Evolutionary conservation across 2,329 filamentous ascomycete species (phyloP).

Genomic region (Monilinia fructicola): DNA sequence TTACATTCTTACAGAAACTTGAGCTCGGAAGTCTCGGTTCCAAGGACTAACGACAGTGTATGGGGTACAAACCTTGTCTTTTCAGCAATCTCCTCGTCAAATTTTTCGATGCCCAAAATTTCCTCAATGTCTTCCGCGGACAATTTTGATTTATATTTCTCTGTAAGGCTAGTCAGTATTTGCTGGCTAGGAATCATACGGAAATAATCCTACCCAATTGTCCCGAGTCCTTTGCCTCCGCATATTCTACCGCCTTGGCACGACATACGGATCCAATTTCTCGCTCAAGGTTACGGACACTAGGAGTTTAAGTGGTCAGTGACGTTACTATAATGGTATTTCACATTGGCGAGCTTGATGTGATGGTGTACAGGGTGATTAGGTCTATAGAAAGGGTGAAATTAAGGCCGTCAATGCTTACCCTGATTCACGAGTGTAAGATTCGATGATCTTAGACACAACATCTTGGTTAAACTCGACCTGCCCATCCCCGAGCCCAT

Average conservation of each 20-base stretch:
- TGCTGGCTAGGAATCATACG: not conserved
- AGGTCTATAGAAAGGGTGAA: not conserved
- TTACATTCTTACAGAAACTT: conserved; percentile 21
- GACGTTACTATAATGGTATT: conserved; percentile 6
- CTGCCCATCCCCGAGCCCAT: conserved; percentile 76
- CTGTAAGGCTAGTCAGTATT: conserved; percentile 36
- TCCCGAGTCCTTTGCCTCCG: conserved; percentile 79
- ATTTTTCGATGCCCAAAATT: conserved; percentile 89
- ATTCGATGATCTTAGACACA: conserved; percentile 91
- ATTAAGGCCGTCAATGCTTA: conserved; percentile 17
- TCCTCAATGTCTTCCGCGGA: conserved; percentile 79
- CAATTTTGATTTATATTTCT: conserved; percentile 71
- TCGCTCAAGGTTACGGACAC: conserved; percentile 92
- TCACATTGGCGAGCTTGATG: not conserved
- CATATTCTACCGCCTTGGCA: conserved; percentile 91
- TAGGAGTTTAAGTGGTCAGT: conserved; percentile 41
- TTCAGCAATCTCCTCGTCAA: conserved; percentile 93
- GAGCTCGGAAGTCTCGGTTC: conserved; percentile 26
- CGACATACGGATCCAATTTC: conserved; percentile 94
- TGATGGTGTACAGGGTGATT: not conserved
- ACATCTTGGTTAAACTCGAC: conserved; percentile 78
- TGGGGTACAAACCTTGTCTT: conserved; percentile 52
- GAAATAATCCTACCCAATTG: conserved; percentile 40
- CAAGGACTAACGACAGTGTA: conserved; percentile 2
- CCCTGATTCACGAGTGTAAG: conserved; percentile 85